Evolutionary conservation across 352 stramenopile species (phyloP).

Genomic region (Phytophthora sp.): DNA sequence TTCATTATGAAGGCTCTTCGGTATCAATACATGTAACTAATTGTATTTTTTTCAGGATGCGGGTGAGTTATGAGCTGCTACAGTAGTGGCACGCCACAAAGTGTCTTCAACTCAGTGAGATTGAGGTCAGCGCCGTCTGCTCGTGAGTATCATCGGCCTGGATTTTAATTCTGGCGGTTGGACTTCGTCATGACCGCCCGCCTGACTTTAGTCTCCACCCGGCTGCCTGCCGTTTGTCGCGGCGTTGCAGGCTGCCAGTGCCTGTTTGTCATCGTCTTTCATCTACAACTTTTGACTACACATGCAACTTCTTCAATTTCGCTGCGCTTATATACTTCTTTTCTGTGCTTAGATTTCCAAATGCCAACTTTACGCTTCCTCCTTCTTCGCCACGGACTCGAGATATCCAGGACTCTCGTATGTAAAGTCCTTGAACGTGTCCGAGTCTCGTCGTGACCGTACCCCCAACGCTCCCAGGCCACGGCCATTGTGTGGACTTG

Average conservation of each 20-base stretch:
- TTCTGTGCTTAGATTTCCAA: conserved; percentile 2
- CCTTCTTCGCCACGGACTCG: conserved; percentile 53
- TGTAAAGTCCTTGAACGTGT: conserved; percentile 85
- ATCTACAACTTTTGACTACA: conserved; percentile 23
- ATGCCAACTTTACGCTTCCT: conserved; percentile 20
- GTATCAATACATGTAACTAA: too few relatives aligned
- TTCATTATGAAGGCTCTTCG: too few relatives aligned
- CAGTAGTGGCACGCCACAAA: too few relatives aligned
- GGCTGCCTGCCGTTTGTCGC: neutral
- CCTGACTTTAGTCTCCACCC: too few relatives aligned
- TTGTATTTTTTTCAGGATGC: conserved; percentile 1
- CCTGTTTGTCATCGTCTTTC: conserved; percentile 13
- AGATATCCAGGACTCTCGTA: conserved; percentile 79
- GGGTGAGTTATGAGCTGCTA: too few relatives aligned
- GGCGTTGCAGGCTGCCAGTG: neutral
- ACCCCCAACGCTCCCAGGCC: conserved; percentile 21
- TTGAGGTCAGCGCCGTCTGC: too few relatives aligned
- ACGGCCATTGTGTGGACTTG: conserved; percentile 24
- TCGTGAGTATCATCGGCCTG: neutral
- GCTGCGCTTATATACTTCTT: conserved; percentile 29
- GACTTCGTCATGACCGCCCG: too few relatives aligned
- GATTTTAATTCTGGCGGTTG: conserved; percentile 1
- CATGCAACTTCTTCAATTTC: conserved; percentile 32
- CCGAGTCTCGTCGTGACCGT: conserved; percentile 56
- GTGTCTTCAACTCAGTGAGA: too few relatives aligned